Conservation (phyloP, 441 rosid genomes). For the Gossypium aridum region DNA sequence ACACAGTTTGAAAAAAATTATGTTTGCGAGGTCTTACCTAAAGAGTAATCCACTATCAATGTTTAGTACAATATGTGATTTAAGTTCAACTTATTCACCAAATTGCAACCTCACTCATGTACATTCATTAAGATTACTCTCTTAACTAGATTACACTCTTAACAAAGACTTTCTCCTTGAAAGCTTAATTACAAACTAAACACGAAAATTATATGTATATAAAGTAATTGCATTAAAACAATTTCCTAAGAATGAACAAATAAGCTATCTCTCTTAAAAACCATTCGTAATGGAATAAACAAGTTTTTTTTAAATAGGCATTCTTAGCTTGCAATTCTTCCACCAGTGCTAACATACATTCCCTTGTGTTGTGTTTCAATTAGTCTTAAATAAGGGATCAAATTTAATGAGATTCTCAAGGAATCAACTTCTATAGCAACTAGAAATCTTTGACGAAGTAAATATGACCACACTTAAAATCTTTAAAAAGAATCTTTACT, state of each 20-base stretch:
- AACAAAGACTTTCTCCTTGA: too few species aligned
- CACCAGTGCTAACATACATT: not conserved
- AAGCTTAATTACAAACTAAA: not conserved
- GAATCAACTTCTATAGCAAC: not conserved
- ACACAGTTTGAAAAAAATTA: too few species aligned
- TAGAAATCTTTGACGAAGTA: not conserved
- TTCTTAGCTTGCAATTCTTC: not conserved
- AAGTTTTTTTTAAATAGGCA: not conserved
- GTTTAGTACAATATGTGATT: not conserved
- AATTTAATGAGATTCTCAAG: not conserved
- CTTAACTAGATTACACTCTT: not conserved
- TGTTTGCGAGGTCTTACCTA: not conserved
- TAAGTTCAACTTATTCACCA: not conserved
- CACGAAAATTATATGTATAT: not conserved
- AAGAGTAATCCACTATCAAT: not conserved
- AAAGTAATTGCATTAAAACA: not conserved
- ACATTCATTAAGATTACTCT: too few species aligned
- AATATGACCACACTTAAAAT: not conserved
- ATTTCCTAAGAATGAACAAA: not conserved
- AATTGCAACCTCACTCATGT: not conserved
- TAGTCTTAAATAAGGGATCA: not conserved
- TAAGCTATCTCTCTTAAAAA: not conserved
- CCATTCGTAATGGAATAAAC: not conserved
- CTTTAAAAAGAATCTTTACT: not conserved
- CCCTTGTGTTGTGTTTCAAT: not conserved